phyloP scores from a whole-genome alignment of 495 filamentous ascomycete species.

The Opeltia flavorubescens region DNA sequence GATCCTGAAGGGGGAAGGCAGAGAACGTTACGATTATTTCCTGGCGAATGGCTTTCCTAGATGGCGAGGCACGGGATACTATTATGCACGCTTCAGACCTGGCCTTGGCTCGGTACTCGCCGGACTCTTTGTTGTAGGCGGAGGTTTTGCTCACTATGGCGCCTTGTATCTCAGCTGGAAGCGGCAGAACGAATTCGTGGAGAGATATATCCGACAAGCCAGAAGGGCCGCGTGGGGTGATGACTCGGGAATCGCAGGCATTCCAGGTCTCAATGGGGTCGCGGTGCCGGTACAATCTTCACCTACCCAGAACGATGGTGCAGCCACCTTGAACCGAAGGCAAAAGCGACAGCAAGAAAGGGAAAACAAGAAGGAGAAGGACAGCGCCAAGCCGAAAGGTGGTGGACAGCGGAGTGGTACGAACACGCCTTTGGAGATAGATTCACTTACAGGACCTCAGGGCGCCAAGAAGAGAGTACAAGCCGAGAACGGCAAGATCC shows the following conservation, averaged over 20 bases:
- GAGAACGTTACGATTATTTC: conserved; percentile 93
- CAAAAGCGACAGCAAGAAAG: conserved; percentile 79
- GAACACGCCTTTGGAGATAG: conserved; percentile 31
- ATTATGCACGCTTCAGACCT: conserved; percentile 85
- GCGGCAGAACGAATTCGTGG: conserved; percentile 79
- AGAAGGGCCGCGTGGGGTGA: conserved; percentile 81
- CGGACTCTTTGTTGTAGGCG: conserved; percentile 72
- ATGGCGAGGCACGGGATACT: conserved; percentile 96
- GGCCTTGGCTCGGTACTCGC: conserved; percentile 71
- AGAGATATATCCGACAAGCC: conserved; percentile 81
- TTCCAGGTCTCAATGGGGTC: conserved; percentile 47
- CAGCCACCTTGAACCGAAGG: conserved; percentile 58
- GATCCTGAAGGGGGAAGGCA: conserved; percentile 62
- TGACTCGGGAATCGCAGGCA: conserved; percentile 47
- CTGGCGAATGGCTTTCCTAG: conserved; percentile 83
- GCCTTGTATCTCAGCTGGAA: conserved; percentile 73
- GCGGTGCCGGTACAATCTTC: conserved; percentile 24
- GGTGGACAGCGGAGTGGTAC: conserved; percentile 29
- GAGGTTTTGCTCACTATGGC: conserved; percentile 74
- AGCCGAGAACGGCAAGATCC: conserved; percentile 85
- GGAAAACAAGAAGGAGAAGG: conserved; percentile 55
- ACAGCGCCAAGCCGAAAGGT: conserved; percentile 26
- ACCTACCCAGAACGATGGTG: conserved; percentile 23
- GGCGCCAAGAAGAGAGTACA: conserved; percentile 71
- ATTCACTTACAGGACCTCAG: conserved; percentile 29